Base-by-base conservation (phyloP, 805 yeast species). In the Zygosaccharomyces kombuchaensis region DNA sequence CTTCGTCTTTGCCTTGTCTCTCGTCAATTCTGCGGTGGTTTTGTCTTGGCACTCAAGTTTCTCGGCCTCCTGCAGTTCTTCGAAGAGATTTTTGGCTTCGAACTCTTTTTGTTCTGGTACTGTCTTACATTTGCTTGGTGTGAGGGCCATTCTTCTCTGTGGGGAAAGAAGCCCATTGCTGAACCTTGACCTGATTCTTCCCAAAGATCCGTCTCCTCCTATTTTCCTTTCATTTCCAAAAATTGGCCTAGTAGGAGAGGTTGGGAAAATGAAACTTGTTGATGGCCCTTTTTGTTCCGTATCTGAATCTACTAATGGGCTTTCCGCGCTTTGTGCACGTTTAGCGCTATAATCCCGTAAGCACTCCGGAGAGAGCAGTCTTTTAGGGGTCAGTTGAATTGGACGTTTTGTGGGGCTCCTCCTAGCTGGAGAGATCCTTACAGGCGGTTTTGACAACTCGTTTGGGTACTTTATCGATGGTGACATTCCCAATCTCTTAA, bases 271-370 rank as follows among this genome's bases (percentile, higher is more conserved):
- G 31, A 64, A 49, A 3, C 56, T 60, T 9, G 63, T 56, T 10
- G 44, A 44, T n/a, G 42, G 34, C 6, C 48, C 55, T 8, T 37
- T 51, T 12, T 47, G 51, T 27, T 50, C 53, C 25, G 52, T 47
- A 29, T 36, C 34, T 13, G 46, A 29, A 6, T 47, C 50, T 21
- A 35, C 40, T 42, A 59, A 34, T 2, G 53, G 51, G 9, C 56
- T 60, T 46, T 66, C 69, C 10, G 56, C 62, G 35, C 69, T 67
- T 22, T 58, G 63, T 3, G 63, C 53, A 6, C 42, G 31, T 22
- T 38, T 50, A 9, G 54, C 40, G 6, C 44, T 36, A 34, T 50
- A 51, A 22, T 47, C 50, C 40, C 43, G 52, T 21, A 57, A 40
- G 27, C 55, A 54, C 12, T 53, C 52, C 17, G 60, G 61, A 3